A percentile compares a stretch with the other conserved stretches of the same genome.
Conservation (phyloP, 805 yeast species). For the Metschnikowia hibisci region DNA sequence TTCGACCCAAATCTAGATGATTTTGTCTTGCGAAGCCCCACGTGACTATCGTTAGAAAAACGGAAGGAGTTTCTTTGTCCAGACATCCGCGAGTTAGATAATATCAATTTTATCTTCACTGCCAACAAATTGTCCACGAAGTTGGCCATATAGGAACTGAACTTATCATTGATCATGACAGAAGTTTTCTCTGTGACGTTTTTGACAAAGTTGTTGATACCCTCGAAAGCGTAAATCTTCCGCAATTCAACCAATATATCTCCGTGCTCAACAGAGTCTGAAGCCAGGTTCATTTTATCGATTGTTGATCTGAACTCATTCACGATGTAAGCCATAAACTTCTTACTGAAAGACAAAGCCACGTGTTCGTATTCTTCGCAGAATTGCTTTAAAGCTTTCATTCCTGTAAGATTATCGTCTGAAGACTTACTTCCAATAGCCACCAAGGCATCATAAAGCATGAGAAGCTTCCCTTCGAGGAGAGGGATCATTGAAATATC, state of each 20-base stretch:
- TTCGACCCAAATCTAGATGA: constrained; percentile 18
- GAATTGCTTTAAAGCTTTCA: constrained; percentile 71
- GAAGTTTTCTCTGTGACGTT: constrained; percentile 50
- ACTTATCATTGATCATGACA: constrained; percentile 40
- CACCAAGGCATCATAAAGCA: constrained; percentile 59
- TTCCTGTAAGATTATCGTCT: constrained; percentile 49
- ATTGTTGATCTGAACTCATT: constrained; percentile 39
- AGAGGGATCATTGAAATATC: constrained; percentile 39
- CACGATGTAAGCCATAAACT: constrained; percentile 38
- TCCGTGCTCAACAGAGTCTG: constrained; percentile 22
- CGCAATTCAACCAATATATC: constrained; percentile 24
- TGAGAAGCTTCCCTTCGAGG: constrained; percentile 54
- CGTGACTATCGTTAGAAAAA: constrained; percentile 7
- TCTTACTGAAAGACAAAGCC: constrained; percentile 46
- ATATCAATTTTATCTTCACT: constrained; percentile 18
- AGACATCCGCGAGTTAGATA: not conserved
- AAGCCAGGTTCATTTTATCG: constrained; percentile 29
- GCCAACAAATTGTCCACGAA: constrained; percentile 27
- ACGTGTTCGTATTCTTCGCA: constrained; percentile 56
- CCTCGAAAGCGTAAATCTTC: constrained; percentile 28
- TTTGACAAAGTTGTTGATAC: constrained; percentile 47
- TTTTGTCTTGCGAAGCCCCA: constrained; percentile 12
- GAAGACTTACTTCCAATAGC: constrained; percentile 50
- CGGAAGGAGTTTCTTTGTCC: not conserved
- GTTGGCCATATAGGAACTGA: constrained; percentile 29